A percentile compares a stretch with the other conserved stretches of the same genome.
These are phyloP conservation scores for Nyssa sinensis DNA, from an alignment of 148 eudicot species.

Conservation along the genomic window DNA sequence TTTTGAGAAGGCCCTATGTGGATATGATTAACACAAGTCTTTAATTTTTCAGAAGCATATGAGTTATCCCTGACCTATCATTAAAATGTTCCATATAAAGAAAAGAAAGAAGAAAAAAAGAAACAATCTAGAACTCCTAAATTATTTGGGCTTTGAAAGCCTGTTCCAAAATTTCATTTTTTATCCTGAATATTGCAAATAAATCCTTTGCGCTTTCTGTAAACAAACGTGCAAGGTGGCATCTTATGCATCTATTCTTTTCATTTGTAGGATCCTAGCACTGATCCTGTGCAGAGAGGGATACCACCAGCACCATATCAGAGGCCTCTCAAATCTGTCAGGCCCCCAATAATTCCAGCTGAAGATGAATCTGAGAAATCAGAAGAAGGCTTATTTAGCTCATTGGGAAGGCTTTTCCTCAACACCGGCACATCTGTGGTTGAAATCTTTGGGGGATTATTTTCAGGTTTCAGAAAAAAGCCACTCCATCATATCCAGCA, in stretches of 20 bases:
- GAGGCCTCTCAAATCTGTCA: slow-evolving; percentile 44
- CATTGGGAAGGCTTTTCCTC: slow-evolving; percentile 55
- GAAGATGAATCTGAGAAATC: slow-evolving; percentile 61
- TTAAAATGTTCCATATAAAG: too few species aligned
- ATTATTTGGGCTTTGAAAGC: not conserved
- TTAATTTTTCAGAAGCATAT: too few species aligned
- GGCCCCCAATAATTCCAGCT: slow-evolving; percentile 59
- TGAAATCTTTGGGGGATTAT: slow-evolving; percentile 53
- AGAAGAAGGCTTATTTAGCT: slow-evolving; percentile 63
- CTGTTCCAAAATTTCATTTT: not conserved
- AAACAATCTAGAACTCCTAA: not conserved
- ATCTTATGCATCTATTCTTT: too few species aligned
- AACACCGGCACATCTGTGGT: slow-evolving; percentile 52
- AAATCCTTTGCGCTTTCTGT: too few species aligned
- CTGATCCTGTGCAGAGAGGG: slow-evolving; percentile 23
- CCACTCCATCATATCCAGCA: slow-evolving; percentile 29
- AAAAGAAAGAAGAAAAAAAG: too few species aligned
- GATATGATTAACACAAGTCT: too few species aligned
- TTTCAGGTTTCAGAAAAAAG: slow-evolving; percentile 49
- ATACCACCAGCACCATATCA: slow-evolving; percentile 51
- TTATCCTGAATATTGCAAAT: too few species aligned
- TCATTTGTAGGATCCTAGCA: slow-evolving; percentile 38
- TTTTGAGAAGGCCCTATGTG: too few species aligned
- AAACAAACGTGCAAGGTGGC: not conserved
- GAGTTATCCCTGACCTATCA: too few species aligned